Base-by-base conservation (phyloP, 805 yeast species). In the Ogataea paradorogensis region DNA sequence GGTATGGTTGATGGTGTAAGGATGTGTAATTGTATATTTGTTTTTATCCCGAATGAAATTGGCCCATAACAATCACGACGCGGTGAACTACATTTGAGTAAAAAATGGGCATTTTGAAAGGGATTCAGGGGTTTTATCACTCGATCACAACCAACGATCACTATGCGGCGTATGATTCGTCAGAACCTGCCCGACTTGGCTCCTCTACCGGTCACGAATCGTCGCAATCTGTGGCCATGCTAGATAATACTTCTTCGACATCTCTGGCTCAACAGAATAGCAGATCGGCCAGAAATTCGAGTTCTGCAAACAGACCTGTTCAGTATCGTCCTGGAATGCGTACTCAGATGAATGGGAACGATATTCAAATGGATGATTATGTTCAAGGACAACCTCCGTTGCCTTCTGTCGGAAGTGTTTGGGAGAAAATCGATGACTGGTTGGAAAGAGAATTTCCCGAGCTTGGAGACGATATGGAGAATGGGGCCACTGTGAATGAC, bases 381-480 rank as follows among this genome's bases (percentile, higher is more conserved):
- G 53, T 61, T 11, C 53, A 66, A 27, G 79, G 79, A 1, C 72
- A 63, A 45, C 74, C 76, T 16, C 78, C 78, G 14, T 56, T 72
- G 37, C 78, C 78, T 13, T 80, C 91, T 38, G 87, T 90, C 47
- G 69, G 76, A 2, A 74, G 80, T 15, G 84, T 96, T 9, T 91
- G 98, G 98, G 75, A 84, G 47, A 90, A 90, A 54, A 80, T 91
- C 42, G 91, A 86, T 50, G 69, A 78, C 14, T 91, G 97, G 96
- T 69, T 91, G 14, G 69, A 76, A 25, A 76, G 78, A 40, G 74
- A 87, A 61, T 83, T 82, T 48, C 85, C 93, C 1, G 99, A 91
- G 63, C 68, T 93, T 41, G 75, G 73, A 44, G 90, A 86, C 42
- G 80, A 93, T 35, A 65, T 91, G 47, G 80, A 82, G 55, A 82